Percentiles rank a stretch among this genome's conserved stretches.
phyloP scores from a whole-genome alignment of 1,284 basidiomycete species.

The Albatrellus sp. region DNA sequence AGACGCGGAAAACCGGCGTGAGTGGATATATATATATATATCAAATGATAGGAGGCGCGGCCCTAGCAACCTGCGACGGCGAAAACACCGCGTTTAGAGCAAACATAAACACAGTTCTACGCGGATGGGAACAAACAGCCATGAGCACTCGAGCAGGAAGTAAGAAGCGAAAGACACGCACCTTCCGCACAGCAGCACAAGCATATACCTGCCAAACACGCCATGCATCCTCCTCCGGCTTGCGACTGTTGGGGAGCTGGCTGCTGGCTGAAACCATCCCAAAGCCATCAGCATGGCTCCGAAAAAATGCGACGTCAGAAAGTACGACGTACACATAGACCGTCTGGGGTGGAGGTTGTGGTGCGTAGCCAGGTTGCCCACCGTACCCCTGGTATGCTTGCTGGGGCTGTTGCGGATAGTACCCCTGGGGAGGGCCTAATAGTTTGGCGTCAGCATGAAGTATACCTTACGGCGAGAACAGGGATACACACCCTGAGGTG shows the following conservation, averaged over 20 bases:
- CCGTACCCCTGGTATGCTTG: slow-evolving; percentile 46
- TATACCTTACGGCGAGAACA: too few species aligned
- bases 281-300: neutral
- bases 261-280: slow-evolving; percentile 35
- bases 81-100: slow-evolving; percentile 26
- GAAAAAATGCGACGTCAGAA: neutral
- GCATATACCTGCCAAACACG: slow-evolving; percentile 60
- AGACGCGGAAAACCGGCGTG: too few species aligned
- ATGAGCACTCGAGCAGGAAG: neutral
- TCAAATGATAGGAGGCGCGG: too few species aligned
- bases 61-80: neutral
- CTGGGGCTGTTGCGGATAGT: slow-evolving; percentile 68
- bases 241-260: slow-evolving; percentile 27
- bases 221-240: slow-evolving; percentile 39
- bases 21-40: too few species aligned
- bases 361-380: slow-evolving; percentile 37
- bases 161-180: slow-evolving; percentile 20
- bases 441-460: too few species aligned
- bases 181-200: slow-evolving; percentile 73
- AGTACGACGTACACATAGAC: slow-evolving; percentile 51
- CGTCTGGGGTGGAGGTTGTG: slow-evolving; percentile 58
- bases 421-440: slow-evolving; percentile 50
- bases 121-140: slow-evolving; percentile 8
- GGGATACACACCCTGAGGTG: slow-evolving; percentile 8
- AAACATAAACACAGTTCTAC: slow-evolving; percentile 64